phyloP scores from a whole-genome alignment of 2,329 filamentous ascomycete species.

The Aureobasidium sp. region DNA sequence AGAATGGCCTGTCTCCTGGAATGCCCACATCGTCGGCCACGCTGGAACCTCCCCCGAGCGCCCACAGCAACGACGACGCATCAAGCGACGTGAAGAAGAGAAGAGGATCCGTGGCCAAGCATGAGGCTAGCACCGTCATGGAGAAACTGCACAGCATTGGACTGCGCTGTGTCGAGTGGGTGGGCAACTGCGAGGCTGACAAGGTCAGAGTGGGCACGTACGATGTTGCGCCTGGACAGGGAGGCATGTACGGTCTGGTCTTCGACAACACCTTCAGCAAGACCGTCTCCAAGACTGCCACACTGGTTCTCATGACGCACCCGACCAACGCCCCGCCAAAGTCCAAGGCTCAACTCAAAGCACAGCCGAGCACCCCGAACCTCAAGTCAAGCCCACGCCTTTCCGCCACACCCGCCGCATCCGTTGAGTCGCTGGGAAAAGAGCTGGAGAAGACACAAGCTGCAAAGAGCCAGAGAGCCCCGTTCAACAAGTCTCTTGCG shows the following conservation, averaged over 20 bases:
- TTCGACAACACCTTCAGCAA: conserved; percentile 99
- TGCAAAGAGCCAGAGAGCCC: background rate
- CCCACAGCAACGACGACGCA: conserved; percentile 29
- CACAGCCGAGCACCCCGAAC: conserved; percentile 41
- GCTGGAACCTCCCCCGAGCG: conserved; percentile 42
- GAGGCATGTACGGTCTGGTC: conserved; percentile 90
- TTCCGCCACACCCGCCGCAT: conserved; percentile 26
- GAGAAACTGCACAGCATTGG: conserved; percentile 58
- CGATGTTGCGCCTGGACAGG: conserved; percentile 66
- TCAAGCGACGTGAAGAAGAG: conserved; percentile 48
- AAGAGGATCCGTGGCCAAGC: conserved; percentile 32
- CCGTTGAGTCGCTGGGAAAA: conserved; percentile 1
- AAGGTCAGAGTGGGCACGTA: conserved; percentile 87
- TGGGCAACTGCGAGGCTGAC: conserved; percentile 92
- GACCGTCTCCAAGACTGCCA: conserved; percentile 86
- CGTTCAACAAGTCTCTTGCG: conserved; percentile 17
- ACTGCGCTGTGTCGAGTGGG: conserved; percentile 63
- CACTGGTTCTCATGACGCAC: conserved; percentile 90
- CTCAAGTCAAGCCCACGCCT: conserved; percentile 36
- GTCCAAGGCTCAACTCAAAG: conserved; percentile 61
- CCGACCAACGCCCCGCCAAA: conserved; percentile 74
- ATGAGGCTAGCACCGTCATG: conserved; percentile 55
- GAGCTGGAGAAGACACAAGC: background rate
- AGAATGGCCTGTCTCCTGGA: conserved; percentile 43
- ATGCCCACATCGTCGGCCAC: conserved; percentile 33